These are phyloP conservation scores for Staphylotrichum longicolle DNA, from an alignment of 495 filamentous ascomycete genomes.

Conservation along the genomic window DNA sequence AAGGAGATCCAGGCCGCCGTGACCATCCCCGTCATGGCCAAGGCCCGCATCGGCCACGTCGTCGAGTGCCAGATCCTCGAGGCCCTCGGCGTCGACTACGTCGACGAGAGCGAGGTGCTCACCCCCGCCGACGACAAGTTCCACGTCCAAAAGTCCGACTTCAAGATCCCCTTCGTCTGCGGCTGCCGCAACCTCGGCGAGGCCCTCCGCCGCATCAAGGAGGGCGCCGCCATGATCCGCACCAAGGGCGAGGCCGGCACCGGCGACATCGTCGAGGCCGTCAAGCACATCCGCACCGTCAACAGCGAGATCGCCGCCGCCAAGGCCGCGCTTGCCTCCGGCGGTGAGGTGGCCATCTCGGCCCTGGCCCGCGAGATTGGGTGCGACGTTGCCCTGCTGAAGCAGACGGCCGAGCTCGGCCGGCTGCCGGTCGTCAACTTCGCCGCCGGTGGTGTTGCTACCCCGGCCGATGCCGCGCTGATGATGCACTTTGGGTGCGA, in stretches of 20 bases:
- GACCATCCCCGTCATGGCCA: slow-evolving; percentile 99
- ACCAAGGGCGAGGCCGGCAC: slow-evolving; percentile 98
- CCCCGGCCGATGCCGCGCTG: slow-evolving; percentile 91
- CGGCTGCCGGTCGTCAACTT: slow-evolving; percentile 97
- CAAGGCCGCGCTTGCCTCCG: slow-evolving; percentile 55
- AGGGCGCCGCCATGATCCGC: slow-evolving; percentile 97
- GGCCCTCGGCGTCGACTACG: slow-evolving; percentile 92
- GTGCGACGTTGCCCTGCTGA: slow-evolving; percentile 70
- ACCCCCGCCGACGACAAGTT: slow-evolving; percentile 87
- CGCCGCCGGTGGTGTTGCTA: slow-evolving; percentile 94
- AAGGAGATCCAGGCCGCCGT: slow-evolving; percentile 93
- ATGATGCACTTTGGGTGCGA: slow-evolving; percentile 99
- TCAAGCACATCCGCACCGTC: slow-evolving; percentile 92
- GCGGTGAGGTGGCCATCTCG: slow-evolving; percentile 65
- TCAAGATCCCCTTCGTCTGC: slow-evolving; percentile 90
- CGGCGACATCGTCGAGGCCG: slow-evolving; percentile 96
- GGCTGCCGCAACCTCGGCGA: slow-evolving; percentile 95
- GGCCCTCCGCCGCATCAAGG: slow-evolving; percentile 84
- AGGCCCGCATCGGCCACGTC: slow-evolving; percentile 96
- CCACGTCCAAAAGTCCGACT: slow-evolving; percentile 87
- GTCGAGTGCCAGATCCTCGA: slow-evolving; percentile 99
- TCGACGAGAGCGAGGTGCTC: slow-evolving; percentile 95
- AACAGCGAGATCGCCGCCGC: slow-evolving; percentile 79
- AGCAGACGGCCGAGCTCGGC: slow-evolving; percentile 80
- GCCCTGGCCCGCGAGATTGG: slow-evolving; percentile 79